These are phyloP conservation scores for Amanita thiersii DNA, from an alignment of 768 basidiomycete genomes.

Conservation along the genomic window DNA sequence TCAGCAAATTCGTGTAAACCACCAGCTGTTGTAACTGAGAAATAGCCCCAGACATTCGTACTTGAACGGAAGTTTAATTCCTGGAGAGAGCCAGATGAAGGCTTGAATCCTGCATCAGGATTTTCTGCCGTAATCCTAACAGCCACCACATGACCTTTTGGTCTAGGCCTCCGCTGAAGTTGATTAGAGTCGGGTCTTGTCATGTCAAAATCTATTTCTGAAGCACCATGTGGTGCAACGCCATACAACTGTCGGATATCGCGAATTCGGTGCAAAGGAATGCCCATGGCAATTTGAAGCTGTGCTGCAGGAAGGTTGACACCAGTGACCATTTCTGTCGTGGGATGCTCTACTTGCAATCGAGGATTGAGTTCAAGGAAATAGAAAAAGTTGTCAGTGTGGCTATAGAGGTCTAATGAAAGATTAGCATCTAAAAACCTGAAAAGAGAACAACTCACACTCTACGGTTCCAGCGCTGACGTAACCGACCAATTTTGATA, in stretches of 20 bases:
- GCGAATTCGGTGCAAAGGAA: constrained; percentile 90
- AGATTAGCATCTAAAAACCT: constrained; percentile 7
- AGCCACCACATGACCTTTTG: constrained; percentile 98
- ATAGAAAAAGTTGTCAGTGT: constrained; percentile 88
- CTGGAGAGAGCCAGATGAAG: constrained; percentile 92
- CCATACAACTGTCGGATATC: constrained; percentile 96
- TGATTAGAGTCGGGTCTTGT: constrained; percentile 78
- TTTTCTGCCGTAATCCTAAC: constrained; percentile 99
- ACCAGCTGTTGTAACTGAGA: constrained; percentile 92
- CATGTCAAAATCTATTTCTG: constrained; percentile 97
- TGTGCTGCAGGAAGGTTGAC: constrained; percentile 98
- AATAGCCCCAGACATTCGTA: constrained; percentile 99
- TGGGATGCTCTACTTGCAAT: constrained; percentile 99
- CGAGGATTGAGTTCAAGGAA: constrained; percentile 99
- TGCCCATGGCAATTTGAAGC: constrained; percentile 96
- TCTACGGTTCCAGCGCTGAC: constrained; percentile 98
- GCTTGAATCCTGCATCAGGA: constrained; percentile 99
- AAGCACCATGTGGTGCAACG: constrained; percentile 79
- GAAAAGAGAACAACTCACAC: constrained; percentile 41
- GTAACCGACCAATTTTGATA: constrained; percentile 98
- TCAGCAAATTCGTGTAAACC: constrained; percentile 99
- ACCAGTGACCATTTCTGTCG: constrained; percentile 99
- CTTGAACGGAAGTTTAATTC: constrained; percentile 99
- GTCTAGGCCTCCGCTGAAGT: constrained; percentile 89
- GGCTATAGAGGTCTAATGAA: constrained; percentile 81